phyloP scores from a whole-genome alignment of 129 eudicot genomes.

The Flaveria bidentis region DNA sequence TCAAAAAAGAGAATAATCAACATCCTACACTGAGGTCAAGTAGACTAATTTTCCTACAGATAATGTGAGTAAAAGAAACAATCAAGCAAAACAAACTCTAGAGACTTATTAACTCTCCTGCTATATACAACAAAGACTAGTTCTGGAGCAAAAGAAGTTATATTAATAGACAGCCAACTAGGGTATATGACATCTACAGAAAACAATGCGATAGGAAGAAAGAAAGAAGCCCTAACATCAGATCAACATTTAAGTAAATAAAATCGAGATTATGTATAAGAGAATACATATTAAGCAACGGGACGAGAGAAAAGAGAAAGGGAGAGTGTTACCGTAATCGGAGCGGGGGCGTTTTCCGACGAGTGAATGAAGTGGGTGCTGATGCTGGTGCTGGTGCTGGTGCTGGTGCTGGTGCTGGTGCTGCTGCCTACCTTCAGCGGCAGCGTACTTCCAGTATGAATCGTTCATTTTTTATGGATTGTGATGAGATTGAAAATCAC shows the following conservation, averaged over 20 bases:
- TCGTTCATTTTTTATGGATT: constrained; percentile 41
- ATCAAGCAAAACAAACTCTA: not conserved
- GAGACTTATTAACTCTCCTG: not conserved
- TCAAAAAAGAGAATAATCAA: too few species aligned
- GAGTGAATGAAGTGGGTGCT: constrained; percentile 20
- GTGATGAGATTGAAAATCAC: not conserved
- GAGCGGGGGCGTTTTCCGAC: constrained; percentile 68
- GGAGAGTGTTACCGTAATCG: constrained; percentile 51
- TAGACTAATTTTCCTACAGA: not conserved
- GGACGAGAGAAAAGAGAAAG: not conserved
- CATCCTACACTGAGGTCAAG: not conserved
- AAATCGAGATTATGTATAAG: not conserved
- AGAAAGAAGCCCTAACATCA: constrained; percentile 8
- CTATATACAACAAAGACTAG: too few species aligned
- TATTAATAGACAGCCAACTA: not conserved
- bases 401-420: constrained; percentile 26
- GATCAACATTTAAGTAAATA: not conserved
- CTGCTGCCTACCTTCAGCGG: constrained; percentile 32
- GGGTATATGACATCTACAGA: not conserved
- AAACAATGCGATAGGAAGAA: not conserved
- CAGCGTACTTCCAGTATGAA: constrained; percentile 63
- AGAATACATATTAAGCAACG: not conserved
- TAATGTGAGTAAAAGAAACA: too few species aligned
- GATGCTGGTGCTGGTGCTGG: constrained; percentile 30
- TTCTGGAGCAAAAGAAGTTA: too few species aligned